Percentiles rank a stretch among this genome's conserved stretches.
These are phyloP conservation scores for Phytophthora pinifolia DNA, from an alignment of 352 stramenopile species.

Conservation along the genomic window DNA sequence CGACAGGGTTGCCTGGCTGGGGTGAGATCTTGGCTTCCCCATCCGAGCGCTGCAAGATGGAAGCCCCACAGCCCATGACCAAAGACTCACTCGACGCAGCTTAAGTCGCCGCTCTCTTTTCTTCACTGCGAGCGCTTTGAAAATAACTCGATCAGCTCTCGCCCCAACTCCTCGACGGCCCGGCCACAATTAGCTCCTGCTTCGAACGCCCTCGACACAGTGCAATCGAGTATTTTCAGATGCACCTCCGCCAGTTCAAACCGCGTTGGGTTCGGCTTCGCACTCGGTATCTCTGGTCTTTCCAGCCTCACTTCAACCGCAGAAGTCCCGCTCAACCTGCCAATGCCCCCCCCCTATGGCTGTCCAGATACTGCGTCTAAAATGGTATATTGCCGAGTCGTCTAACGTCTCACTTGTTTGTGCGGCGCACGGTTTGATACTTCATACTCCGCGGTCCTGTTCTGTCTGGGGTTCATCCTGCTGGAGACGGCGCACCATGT, in stretches of 20 bases:
- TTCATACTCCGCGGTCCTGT: neutral
- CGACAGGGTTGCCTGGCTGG: conserved; percentile 10
- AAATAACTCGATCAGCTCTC: conserved; percentile 15
- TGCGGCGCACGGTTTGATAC: conserved; percentile 3
- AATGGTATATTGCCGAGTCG: conserved; percentile 27
- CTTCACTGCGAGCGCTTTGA: conserved; percentile 21
- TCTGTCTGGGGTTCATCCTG: conserved; percentile 9
- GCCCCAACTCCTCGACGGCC: neutral
- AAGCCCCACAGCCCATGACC: conserved; percentile 70
- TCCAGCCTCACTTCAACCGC: no score
- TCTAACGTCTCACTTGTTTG: conserved; percentile 14
- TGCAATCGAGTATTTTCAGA: no score
- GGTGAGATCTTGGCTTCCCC: conserved; percentile 46
- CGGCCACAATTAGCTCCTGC: conserved; percentile 14
- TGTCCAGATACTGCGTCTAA: conserved; percentile 22
- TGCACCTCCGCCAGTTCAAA: no score
- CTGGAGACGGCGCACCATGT: conserved; percentile 29
- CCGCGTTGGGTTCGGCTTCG: no score
- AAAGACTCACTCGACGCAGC: conserved; percentile 1
- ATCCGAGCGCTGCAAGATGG: conserved; percentile 52
- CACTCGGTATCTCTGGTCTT: no score
- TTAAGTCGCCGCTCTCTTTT: conserved; percentile 3
- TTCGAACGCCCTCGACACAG: neutral
- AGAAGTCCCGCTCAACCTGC: no score
- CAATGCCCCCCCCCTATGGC: neutral